Percentiles rank a stretch among this genome's conserved stretches.
These are phyloP conservation scores for Schizochytrium sp. DNA, from an alignment of 108 stramenopile genomes.

Conservation along the genomic window DNA sequence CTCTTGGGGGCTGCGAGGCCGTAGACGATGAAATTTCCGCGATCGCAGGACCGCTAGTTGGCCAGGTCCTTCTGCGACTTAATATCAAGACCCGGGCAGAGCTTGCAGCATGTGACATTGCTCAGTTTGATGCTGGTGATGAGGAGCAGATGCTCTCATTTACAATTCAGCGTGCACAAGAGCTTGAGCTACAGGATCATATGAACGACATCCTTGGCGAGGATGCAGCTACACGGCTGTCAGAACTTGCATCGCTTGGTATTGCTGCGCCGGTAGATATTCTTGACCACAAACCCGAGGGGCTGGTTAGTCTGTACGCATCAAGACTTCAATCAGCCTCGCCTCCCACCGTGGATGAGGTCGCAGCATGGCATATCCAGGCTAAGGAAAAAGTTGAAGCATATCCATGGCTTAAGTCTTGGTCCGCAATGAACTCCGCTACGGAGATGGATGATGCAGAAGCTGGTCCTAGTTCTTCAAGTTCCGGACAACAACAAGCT, in stretches of 20 bases:
- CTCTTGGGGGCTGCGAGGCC: slow-evolving; percentile 27
- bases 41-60: slow-evolving; percentile 11
- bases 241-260: background rate
- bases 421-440: background rate
- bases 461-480: background rate
- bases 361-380: slow-evolving; percentile 11
- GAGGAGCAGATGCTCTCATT: background rate
- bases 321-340: background rate
- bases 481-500: too few relatives aligned
- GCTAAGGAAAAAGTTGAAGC: slow-evolving; percentile 28
- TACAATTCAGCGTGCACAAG: slow-evolving; percentile 1
- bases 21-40: slow-evolving; percentile 39
- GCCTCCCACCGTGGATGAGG: slow-evolving; percentile 34
- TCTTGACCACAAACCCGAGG: slow-evolving; percentile 24
- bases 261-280: slow-evolving; percentile 32
- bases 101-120: background rate
- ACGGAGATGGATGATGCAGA: background rate
- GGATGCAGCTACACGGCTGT: background rate
- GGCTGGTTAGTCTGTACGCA: background rate
- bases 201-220: slow-evolving; percentile 51
- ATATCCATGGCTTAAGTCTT: slow-evolving; percentile 46
- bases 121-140: slow-evolving; percentile 21
- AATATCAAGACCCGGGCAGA: slow-evolving; percentile 18
- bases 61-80: background rate
- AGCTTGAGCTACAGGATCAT: slow-evolving; percentile 18